Evolutionary conservation across 345 rosid genomes (phyloP).

Genomic region (Eutrema japonicum): DNA sequence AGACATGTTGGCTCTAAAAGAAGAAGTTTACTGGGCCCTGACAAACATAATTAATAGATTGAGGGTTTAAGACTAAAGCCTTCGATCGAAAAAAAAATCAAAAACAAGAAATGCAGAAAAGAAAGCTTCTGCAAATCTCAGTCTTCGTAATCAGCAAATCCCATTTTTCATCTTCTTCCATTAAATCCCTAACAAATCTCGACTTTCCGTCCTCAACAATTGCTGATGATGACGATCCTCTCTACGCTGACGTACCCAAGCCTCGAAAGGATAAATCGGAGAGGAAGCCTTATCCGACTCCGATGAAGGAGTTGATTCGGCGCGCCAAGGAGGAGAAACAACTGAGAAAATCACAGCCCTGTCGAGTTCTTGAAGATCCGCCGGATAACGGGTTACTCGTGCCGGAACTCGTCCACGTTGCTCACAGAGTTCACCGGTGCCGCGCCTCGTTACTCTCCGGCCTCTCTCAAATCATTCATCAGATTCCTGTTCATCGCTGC

Average conservation of each 20-base stretch:
- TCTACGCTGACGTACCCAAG: conserved; percentile 68
- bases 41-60: background rate
- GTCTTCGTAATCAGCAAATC: conserved; percentile 38
- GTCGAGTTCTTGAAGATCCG: conserved; percentile 64
- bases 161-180: conserved; percentile 34
- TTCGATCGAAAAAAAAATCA: background rate
- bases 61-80: conserved; percentile 7
- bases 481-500: conserved; percentile 69
- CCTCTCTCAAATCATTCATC: conserved; percentile 52
- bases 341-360: conserved; percentile 68
- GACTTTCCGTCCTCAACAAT: background rate
- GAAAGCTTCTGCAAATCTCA: conserved; percentile 35
- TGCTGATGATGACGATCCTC: conserved; percentile 44
- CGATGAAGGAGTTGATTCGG: conserved; percentile 67
- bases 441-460: conserved; percentile 59
- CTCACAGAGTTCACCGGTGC: conserved; percentile 63
- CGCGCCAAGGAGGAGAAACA: conserved; percentile 72
- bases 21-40: background rate
- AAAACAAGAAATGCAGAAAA: conserved; percentile 45
- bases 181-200: conserved; percentile 14
- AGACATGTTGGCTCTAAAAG: background rate
- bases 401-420: conserved; percentile 70
- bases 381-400: conserved; percentile 83
- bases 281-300: conserved; percentile 84
- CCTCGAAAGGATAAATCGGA: conserved; percentile 69